Evolutionary conservation across 116 monocot species (phyloP).

Genomic region (Papilionanthe hybrid): DNA sequence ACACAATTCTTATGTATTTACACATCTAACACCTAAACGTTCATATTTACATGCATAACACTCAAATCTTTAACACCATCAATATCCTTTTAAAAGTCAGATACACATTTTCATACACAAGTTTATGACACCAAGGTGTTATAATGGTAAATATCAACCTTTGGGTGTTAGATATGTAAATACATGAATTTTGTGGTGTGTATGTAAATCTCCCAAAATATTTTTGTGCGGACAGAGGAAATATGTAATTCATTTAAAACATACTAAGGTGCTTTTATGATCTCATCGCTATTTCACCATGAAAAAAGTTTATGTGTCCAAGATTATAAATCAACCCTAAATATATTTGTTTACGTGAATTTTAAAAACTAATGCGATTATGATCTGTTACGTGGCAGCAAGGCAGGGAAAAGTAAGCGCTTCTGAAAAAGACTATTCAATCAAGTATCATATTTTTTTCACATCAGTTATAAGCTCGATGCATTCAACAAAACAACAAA

Average conservation of each 20-base stretch:
- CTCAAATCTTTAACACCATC: too few relatives aligned
- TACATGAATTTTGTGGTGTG: too few relatives aligned
- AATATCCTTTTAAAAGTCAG: too few relatives aligned
- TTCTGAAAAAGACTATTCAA: background rate
- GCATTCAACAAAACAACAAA: background rate
- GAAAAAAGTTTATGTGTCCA: background rate
- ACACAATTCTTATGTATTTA: too few relatives aligned
- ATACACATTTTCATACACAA: too few relatives aligned
- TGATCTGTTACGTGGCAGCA: background rate
- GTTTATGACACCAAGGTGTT: too few relatives aligned
- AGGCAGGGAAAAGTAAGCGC: background rate
- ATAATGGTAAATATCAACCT: too few relatives aligned
- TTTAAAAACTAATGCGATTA: background rate
- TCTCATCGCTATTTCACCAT: background rate
- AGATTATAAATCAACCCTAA: too few relatives aligned
- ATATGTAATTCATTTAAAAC: background rate
- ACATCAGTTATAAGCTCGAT: background rate
- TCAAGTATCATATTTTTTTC: background rate
- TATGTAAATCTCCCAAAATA: too few relatives aligned
- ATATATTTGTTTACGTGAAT: background rate
- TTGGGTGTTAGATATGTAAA: too few relatives aligned
- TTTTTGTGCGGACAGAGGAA: background rate
- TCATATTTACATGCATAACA: too few relatives aligned
- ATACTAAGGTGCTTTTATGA: background rate
- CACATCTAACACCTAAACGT: too few relatives aligned